These are phyloP conservation scores for Inga leiocalycina DNA, from an alignment of 306 rosid species.

Conservation along the genomic window DNA sequence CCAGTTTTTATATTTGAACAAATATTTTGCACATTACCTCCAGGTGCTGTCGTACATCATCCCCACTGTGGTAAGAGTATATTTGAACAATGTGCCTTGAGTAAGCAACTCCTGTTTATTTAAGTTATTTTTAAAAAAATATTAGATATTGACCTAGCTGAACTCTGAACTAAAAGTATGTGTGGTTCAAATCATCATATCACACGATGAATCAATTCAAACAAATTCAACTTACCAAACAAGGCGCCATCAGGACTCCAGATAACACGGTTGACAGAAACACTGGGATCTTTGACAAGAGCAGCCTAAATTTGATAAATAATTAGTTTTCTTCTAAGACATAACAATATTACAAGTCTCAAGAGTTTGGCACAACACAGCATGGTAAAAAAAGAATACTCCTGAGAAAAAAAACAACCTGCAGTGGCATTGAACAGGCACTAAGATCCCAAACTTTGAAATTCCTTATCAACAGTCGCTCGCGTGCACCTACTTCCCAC, in stretches of 20 bases:
- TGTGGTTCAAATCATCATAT: constrained; percentile 8
- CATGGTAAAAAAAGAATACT: constrained; percentile 1
- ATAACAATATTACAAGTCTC: constrained; percentile 21
- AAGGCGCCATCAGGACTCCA: constrained; percentile 98
- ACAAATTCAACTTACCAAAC: constrained; percentile 65
- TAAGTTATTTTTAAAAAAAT: background rate
- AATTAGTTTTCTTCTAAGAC: constrained; percentile 31
- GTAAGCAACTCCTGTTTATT: constrained; percentile 78
- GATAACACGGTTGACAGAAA: constrained; percentile 95
- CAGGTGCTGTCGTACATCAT: constrained; percentile 65
- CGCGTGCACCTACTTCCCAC: constrained; percentile 98
- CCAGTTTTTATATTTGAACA: background rate
- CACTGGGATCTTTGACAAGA: constrained; percentile 90
- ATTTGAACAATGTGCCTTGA: constrained; percentile 88
- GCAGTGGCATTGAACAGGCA: constrained; percentile 89
- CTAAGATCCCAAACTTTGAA: constrained; percentile 97
- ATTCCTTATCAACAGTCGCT: constrained; percentile 71
- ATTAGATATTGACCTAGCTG: constrained; percentile 14
- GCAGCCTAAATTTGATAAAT: constrained; percentile 65
- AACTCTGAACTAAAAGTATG: constrained; percentile 6
- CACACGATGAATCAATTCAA: constrained; percentile 24
- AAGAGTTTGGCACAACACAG: constrained; percentile 9
- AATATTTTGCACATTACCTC: constrained; percentile 60
- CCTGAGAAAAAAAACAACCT: constrained; percentile 55
- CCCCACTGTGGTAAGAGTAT: constrained; percentile 68